Evolutionary conservation across 495 filamentous ascomycete genomes (phyloP).

Genomic region (Pseudoneurospora amorphoporcata): DNA sequence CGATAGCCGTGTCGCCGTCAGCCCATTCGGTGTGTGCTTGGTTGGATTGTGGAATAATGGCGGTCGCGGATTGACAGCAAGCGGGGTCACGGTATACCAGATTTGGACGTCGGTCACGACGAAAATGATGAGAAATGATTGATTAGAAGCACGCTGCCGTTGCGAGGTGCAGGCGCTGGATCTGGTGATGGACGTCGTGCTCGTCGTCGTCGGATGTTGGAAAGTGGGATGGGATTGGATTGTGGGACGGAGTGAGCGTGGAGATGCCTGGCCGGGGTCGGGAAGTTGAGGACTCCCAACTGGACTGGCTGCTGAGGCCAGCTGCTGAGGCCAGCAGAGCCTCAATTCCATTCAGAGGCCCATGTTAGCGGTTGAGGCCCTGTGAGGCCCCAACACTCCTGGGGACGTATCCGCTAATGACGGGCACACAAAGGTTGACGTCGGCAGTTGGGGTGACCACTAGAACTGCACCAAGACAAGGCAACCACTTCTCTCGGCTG

Average conservation of each 20-base stretch:
- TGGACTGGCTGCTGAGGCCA: not conserved
- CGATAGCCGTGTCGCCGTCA: not conserved
- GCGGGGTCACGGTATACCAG: not conserved
- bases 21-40: not conserved
- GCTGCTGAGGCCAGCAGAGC: not conserved
- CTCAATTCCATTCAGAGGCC: not conserved
- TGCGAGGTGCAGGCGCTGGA: not conserved
- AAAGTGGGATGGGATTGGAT: not conserved
- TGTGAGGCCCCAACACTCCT: not conserved
- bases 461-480: not conserved
- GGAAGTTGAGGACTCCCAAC: not conserved
- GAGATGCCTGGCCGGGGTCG: not conserved
- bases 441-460: not conserved
- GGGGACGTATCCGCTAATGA: not conserved
- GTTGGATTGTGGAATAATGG: not conserved
- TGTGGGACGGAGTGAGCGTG: not conserved
- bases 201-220: not conserved
- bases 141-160: not conserved
- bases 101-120: not conserved
- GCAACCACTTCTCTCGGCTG: not conserved
- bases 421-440: not conserved
- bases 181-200: not conserved
- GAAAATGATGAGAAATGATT: not conserved
- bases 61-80: not conserved
- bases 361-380: not conserved